A percentile compares a stretch with the other conserved stretches of the same genome.
These are phyloP conservation scores for Stenocarpella maydis DNA, from an alignment of 2,329 filamentous ascomycete species.

Conservation along the genomic window DNA sequence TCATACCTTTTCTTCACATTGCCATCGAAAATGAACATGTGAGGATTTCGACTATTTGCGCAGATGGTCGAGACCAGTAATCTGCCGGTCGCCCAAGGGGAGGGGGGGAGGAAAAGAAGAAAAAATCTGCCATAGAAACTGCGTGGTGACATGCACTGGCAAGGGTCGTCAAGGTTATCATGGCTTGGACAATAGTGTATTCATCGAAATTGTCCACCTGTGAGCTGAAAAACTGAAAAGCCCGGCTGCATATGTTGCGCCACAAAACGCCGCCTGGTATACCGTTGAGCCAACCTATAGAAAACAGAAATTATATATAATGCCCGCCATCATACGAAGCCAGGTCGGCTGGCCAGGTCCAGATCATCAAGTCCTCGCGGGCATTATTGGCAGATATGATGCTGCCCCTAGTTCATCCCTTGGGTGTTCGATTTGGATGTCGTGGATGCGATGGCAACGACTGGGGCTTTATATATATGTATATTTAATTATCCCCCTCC, in stretches of 20 bases:
- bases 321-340: not conserved
- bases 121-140: too few species aligned
- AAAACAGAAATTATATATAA: not conserved
- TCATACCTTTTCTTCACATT: not conserved
- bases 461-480: too few species aligned
- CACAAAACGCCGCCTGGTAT: constrained; percentile 22
- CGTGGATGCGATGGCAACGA: too few species aligned
- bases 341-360: not conserved
- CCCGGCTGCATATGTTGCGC: constrained; percentile 13
- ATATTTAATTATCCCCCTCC: too few species aligned
- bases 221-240: not conserved
- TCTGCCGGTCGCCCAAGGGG: not conserved
- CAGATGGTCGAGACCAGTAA: not conserved
- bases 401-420: not conserved
- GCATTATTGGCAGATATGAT: too few species aligned
- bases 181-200: not conserved
- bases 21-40: not conserved
- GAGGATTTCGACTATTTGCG: not conserved
- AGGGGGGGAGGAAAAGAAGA: too few species aligned
- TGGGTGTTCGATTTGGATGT: not conserved
- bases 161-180: too few species aligned
- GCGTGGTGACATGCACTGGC: not conserved
- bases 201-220: not conserved
- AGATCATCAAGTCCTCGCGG: not conserved
- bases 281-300: not conserved